These are phyloP conservation scores for Anthostomella pinea DNA, from an alignment of 2,329 filamentous ascomycete genomes.

Conservation along the genomic window DNA sequence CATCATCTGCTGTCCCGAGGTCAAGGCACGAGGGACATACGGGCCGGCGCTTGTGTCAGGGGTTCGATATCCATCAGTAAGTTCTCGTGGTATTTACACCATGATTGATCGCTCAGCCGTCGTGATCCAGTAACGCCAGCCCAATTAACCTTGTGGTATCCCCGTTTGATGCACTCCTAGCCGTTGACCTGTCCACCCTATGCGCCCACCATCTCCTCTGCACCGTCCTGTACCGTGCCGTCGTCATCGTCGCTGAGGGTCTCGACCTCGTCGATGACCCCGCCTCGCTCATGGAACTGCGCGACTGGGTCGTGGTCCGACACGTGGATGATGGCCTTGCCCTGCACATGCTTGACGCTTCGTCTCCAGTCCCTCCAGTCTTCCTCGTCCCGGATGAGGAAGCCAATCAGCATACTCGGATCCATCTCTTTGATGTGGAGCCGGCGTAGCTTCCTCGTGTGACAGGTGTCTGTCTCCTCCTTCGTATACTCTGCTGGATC, in stretches of 20 bases:
- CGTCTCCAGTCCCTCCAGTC: constrained; percentile 85
- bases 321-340: constrained; percentile 84
- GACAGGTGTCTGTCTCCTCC: constrained; percentile 78
- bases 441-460: constrained; percentile 79
- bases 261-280: constrained; percentile 86
- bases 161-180: neutral
- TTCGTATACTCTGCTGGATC: constrained; percentile 57
- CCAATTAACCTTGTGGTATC: constrained; percentile 1
- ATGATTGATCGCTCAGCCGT: constrained; percentile 3
- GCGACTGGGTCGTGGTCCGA: constrained; percentile 65
- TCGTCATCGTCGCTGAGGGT: constrained; percentile 70
- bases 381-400: constrained; percentile 75
- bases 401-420: constrained; percentile 95
- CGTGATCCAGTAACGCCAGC: constrained; percentile 5
- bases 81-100: constrained; percentile 17
- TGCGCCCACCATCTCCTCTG: constrained; percentile 5
- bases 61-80: constrained; percentile 17
- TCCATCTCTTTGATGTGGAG: constrained; percentile 92
- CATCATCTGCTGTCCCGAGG: too few species aligned
- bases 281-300: constrained; percentile 59
- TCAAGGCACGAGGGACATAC: constrained; percentile 1
- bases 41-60: constrained; percentile 7
- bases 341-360: constrained; percentile 70
- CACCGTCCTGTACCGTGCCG: constrained; percentile 13
- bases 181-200: constrained; percentile 2